phyloP scores from a whole-genome alignment of 2,329 filamentous ascomycete genomes.

The Diaporthe aspalathi region DNA sequence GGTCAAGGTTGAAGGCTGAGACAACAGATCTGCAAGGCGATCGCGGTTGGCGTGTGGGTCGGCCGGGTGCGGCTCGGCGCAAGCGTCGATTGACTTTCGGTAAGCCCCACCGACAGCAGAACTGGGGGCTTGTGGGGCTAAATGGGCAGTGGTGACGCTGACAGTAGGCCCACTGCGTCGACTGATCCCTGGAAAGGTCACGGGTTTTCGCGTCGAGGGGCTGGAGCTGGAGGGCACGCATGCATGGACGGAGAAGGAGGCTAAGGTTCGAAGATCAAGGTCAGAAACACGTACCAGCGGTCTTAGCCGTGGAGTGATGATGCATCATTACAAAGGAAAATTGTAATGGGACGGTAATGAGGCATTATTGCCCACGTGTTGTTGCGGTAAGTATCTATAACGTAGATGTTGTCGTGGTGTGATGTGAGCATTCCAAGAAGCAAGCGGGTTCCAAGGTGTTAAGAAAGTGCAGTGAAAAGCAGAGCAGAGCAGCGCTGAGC shows the following conservation, averaged over 20 bases:
- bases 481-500: too few relatives aligned
- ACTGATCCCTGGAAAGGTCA: constrained; percentile 15
- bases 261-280: constrained; percentile 14
- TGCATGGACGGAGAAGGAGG: constrained; percentile 11
- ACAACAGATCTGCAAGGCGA: constrained; percentile 13
- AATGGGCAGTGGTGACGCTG: constrained; percentile 29
- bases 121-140: not conserved
- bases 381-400: not conserved
- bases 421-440: not conserved
- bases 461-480: not conserved
- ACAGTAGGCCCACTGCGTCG: not conserved
- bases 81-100: constrained; percentile 27
- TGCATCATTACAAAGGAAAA: constrained; percentile 27
- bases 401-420: not conserved
- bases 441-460: not conserved
- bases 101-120: constrained; percentile 11
- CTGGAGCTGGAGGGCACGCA: too few relatives aligned
- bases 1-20: constrained; percentile 4
- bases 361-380: not conserved
- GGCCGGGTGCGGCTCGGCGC: constrained; percentile 20
- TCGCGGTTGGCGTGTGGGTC: not conserved
- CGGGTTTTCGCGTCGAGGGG: constrained; percentile 38
- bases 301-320: constrained; percentile 28
- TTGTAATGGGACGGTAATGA: not conserved
- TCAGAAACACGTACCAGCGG: constrained; percentile 5